These are phyloP conservation scores for Ophiocordyceps sinensis DNA, from an alignment of 2,329 filamentous ascomycete genomes.

Conservation along the genomic window DNA sequence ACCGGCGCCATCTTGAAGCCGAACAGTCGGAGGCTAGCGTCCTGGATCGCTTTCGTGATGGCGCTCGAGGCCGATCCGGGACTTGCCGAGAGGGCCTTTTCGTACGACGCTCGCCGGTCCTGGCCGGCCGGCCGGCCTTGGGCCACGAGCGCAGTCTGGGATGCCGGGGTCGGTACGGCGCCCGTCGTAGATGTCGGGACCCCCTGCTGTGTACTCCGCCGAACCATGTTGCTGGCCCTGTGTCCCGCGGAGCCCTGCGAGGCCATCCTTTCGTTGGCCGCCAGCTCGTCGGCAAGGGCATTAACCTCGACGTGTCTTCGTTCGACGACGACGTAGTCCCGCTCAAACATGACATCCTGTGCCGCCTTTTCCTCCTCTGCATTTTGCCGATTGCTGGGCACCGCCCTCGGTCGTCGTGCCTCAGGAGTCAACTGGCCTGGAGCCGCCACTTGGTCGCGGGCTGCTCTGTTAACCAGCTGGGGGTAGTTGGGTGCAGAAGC, in stretches of 20 bases:
- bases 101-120: slow-evolving; percentile 66
- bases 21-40: slow-evolving; percentile 66
- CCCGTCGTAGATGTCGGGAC: slow-evolving; percentile 53
- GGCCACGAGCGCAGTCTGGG: slow-evolving; percentile 61
- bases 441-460: slow-evolving; percentile 9
- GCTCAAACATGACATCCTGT: slow-evolving; percentile 78
- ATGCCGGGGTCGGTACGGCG: slow-evolving; percentile 50
- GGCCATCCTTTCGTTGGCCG: slow-evolving; percentile 57
- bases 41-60: slow-evolving; percentile 87
- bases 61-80: slow-evolving; percentile 67
- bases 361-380: slow-evolving; percentile 58
- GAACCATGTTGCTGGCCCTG: slow-evolving; percentile 49
- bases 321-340: slow-evolving; percentile 92
- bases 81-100: slow-evolving; percentile 57
- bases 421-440: slow-evolving; percentile 14
- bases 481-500: slow-evolving; percentile 33
- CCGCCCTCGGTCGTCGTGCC: slow-evolving; percentile 17
- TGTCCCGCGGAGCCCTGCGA: slow-evolving; percentile 32
- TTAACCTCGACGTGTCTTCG: slow-evolving; percentile 94
- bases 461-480: slow-evolving; percentile 10
- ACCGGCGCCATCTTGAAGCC: slow-evolving; percentile 57
- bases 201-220: slow-evolving; percentile 68
- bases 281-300: slow-evolving; percentile 88
- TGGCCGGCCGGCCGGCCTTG: slow-evolving; percentile 56
- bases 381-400: slow-evolving; percentile 15